Evolutionary conservation across 306 rosid species (phyloP).

Genomic region (Pachyrhizus erosus): DNA sequence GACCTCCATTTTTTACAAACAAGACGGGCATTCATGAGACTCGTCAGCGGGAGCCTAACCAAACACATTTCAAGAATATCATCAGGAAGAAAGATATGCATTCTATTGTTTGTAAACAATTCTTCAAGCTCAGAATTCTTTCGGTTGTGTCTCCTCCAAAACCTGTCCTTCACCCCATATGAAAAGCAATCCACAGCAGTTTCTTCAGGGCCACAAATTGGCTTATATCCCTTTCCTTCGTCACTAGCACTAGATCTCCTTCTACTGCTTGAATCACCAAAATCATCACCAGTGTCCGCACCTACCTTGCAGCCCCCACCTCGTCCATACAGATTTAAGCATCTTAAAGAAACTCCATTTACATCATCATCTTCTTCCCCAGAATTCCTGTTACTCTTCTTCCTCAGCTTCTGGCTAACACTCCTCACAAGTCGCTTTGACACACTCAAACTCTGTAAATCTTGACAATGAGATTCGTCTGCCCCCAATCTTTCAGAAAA

Average conservation of each 20-base stretch:
- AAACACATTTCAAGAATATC: constrained; percentile 97
- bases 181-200: constrained; percentile 87
- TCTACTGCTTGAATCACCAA: constrained; percentile 73
- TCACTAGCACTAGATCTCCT: constrained; percentile 94
- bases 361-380: constrained; percentile 69
- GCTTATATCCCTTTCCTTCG: constrained; percentile 82
- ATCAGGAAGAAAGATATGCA: constrained; percentile 92
- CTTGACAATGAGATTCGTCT: constrained; percentile 67
- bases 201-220: constrained; percentile 74
- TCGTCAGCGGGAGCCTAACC: constrained; percentile 85
- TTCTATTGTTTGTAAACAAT: constrained; percentile 58
- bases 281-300: constrained; percentile 89
- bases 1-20: constrained; percentile 96
- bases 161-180: constrained; percentile 84
- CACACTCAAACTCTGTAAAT: constrained; percentile 75
- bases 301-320: constrained; percentile 99
- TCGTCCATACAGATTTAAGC: constrained; percentile 77
- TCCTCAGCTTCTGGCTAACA: constrained; percentile 89
- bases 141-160: constrained; percentile 76
- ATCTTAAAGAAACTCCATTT: constrained; percentile 75
- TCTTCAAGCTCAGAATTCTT: constrained; percentile 73
- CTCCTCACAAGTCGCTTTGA: constrained; percentile 88
- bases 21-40: constrained; percentile 96
- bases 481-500: constrained; percentile 60
- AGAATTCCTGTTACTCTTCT: constrained; percentile 61